phyloP scores from a whole-genome alignment of 1,284 basidiomycete genomes.

The Serendipita sp. region DNA sequence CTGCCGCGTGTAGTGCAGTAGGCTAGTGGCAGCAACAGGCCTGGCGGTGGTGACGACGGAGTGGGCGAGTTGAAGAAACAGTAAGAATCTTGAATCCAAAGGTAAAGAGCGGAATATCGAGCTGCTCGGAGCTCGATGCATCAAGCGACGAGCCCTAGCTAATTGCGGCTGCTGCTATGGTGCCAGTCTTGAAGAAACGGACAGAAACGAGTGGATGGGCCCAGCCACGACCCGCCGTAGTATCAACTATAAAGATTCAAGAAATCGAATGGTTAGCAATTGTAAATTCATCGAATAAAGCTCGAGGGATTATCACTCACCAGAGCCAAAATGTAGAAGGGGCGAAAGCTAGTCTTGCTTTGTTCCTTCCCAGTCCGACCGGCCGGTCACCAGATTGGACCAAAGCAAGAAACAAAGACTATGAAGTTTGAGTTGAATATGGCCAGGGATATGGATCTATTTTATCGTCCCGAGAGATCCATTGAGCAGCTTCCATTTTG shows the following conservation, averaged over 20 bases:
- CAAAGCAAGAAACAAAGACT: too few species aligned
- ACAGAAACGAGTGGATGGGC: neutral
- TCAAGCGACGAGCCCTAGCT: neutral
- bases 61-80: neutral
- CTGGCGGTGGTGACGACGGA: neutral
- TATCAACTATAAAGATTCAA: too few species aligned
- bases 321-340: neutral
- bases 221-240: neutral
- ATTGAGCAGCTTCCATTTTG: too few species aligned
- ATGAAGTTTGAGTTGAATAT: too few species aligned
- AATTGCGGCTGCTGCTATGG: neutral
- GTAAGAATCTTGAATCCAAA: neutral
- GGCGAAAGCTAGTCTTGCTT: neutral
- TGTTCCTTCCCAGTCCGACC: too few species aligned
- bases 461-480: too few species aligned
- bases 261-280: too few species aligned
- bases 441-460: too few species aligned
- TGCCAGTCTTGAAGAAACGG: neutral
- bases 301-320: neutral
- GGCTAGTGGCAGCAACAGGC: neutral
- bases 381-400: too few species aligned
- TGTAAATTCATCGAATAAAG: too few species aligned
- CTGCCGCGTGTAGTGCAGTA: neutral
- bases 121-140: neutral
- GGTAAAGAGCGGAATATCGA: conserved; percentile 1